Base-by-base conservation (phyloP, 2,329 filamentous ascomycete genomes). In the Colletotrichum lini region DNA sequence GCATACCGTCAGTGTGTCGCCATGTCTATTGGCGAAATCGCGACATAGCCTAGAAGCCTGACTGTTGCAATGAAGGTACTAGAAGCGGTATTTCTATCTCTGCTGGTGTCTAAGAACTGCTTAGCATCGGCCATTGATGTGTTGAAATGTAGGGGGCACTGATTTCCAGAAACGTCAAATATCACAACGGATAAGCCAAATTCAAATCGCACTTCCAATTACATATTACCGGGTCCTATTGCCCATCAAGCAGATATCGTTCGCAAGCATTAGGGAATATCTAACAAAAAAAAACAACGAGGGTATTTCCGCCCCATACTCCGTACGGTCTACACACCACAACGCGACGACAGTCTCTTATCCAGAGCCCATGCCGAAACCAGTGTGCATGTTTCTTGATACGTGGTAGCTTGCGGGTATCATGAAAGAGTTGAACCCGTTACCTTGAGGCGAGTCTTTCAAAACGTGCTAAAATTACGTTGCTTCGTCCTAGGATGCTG, bases 251-350 rank as follows among this genome's bases (percentile, higher is more conserved):
- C 8, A 38, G 15, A 15, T 57, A 6, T 26, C 3, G 4, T 13
- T 56, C 47, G 45, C 9, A 49, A 2, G 38, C 59, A 44, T 9
- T 44, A 26, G 42, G 54, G 40, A 66, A 60, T 59, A 18, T 16
- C 30, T 23, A 7, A 10, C 21, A 15, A 26, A 67, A 30, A 57
- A 58, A 70, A 30, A 50, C 57, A 70, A 44, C 47, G 64, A 70
- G 57, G 64, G 64, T 58, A 62, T 62, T 44, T 67, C 63, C 57
- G 45, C 13, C 50, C n/a, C 21, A 40, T 23, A 53, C 35, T 47
- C 67, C 68, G 35, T 26, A 44, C 16, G 38, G 15, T 53, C 52
- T 42, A 58, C 60, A 26, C 9, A 23, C 44, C 49, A 21, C 8
- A 47, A 18, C 16, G 7, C 21, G 10, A 10, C 6, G n/a, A 52